Percentiles rank a stretch among this genome's conserved stretches.
Evolutionary conservation across 495 filamentous ascomycete species (phyloP).

Genomic region (Glonium stellatum): DNA sequence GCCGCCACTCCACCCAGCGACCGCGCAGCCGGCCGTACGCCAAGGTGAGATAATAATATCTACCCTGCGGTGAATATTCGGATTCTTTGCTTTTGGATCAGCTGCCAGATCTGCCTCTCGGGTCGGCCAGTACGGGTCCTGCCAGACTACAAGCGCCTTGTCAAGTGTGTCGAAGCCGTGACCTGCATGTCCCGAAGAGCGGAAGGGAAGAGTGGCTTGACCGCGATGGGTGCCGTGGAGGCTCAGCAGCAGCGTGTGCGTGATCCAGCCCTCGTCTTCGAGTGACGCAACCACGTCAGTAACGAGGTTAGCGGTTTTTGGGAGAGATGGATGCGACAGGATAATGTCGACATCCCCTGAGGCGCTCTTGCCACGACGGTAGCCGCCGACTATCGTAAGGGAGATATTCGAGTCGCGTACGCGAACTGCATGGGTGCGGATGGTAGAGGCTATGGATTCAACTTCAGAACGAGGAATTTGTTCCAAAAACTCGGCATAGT

Average conservation of each 20-base stretch:
- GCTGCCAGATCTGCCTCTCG: conserved; percentile 31
- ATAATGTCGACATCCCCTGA: conserved; percentile 82
- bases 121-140: conserved; percentile 56
- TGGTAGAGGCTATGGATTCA: conserved; percentile 54
- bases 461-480: conserved; percentile 69
- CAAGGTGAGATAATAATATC: conserved; percentile 92
- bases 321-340: conserved; percentile 68
- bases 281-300: conserved; percentile 60
- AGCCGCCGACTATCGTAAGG: conserved; percentile 73
- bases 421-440: conserved; percentile 56
- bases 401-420: conserved; percentile 50
- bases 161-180: conserved; percentile 79
- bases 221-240: conserved; percentile 59
- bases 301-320: conserved; percentile 58
- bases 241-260: conserved; percentile 69
- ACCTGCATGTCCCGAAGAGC: conserved; percentile 34
- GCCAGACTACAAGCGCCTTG: conserved; percentile 92
- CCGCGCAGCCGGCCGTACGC: conserved; percentile 78
- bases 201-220: conserved; percentile 59
- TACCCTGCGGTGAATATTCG: conserved; percentile 74
- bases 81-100: conserved; percentile 48
- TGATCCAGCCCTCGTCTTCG: conserved; percentile 64
- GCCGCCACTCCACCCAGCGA: conserved; percentile 82
- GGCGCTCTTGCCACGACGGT: conserved; percentile 69
- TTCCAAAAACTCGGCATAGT: conserved; percentile 74